A percentile compares a stretch with the other conserved stretches of the same genome.
These are phyloP conservation scores for Extremus antarcticus DNA, from an alignment of 495 filamentous ascomycete species.

Conservation along the genomic window DNA sequence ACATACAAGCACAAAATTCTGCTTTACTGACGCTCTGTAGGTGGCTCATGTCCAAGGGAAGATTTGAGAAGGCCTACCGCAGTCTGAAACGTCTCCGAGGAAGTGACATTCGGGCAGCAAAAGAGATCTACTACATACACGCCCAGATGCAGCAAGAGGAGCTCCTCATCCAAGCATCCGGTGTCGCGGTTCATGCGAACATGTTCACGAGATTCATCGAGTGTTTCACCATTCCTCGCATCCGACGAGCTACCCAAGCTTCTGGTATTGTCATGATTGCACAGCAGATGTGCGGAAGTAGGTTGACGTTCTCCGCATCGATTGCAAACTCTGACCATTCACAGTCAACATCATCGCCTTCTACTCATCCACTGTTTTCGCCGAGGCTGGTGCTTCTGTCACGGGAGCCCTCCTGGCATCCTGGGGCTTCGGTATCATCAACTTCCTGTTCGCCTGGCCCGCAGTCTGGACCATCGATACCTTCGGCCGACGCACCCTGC, in stretches of 20 bases:
- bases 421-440: constrained; percentile 65
- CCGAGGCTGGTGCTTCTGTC: constrained; percentile 46
- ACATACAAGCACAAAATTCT: too few species aligned
- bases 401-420: constrained; percentile 57
- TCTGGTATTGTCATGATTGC: constrained; percentile 59
- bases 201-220: constrained; percentile 52
- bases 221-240: constrained; percentile 56
- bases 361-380: constrained; percentile 69
- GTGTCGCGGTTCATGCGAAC: constrained; percentile 30
- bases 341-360: constrained; percentile 53
- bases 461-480: constrained; percentile 51
- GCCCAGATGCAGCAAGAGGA: constrained; percentile 35
- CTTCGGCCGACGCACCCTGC: not conserved
- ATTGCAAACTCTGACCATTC: not conserved
- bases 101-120: constrained; percentile 55
- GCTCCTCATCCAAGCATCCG: constrained; percentile 26
- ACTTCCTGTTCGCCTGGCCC: constrained; percentile 68
- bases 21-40: not conserved
- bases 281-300: constrained; percentile 66
- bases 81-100: constrained; percentile 40
- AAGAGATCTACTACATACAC: constrained; percentile 69
- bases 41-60: constrained; percentile 36
- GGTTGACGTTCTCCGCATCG: not conserved
- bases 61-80: constrained; percentile 5
- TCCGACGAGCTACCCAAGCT: constrained; percentile 55